Base-by-base conservation (phyloP, 352 stramenopile genomes). In the Albugo candida region DNA sequence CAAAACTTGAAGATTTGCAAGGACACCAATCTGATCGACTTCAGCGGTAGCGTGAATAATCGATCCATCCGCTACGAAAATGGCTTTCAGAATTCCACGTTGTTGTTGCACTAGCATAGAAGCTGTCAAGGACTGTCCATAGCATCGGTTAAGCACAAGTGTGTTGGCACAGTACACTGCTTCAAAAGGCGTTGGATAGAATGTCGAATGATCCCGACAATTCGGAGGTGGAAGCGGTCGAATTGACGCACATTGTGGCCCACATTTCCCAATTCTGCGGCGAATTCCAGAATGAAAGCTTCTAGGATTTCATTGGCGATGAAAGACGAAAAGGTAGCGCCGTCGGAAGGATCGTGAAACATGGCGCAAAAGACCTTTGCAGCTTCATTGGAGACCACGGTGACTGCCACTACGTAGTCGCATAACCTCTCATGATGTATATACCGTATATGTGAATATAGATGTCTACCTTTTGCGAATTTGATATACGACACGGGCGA, bases 241-340 rank as follows among this genome's bases (percentile, higher is more conserved):
- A 95, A 95, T 56, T 93, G 81, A 37, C 83, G 84, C 53, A 94
- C 55, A 51, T 95, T 95, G 56, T 91, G 79, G 24, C 81, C 82
- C 17, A 87, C 61, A 19, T 81, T 81, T 34, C 72, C 70, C 11
- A 94, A 62, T 40, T 89, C 70, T 5, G 68, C 62, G 39, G 68
- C 70, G 50, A 86, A 81, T 49, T 91, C 74, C 24, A 60, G 55
- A 36, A 93, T 67, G 44, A 93, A 95, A 2, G 70, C 77, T 13
- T 69, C 61, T 36, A 94, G 58, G 52, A 95, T 70, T 60, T 95
- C 81, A 20, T 70, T 81, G 46, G 82, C 82, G 35, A 95, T 73
- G 56, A 95, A 87, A 16, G 76, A 54, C 36, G 72, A 81, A 59
- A 94, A 94, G 27, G 59, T 67, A 6, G 76, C 52, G 12, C 78